Percentiles rank a stretch among this genome's conserved stretches.
These are phyloP conservation scores for Boletus vinaceobasis DNA, from an alignment of 768 basidiomycete genomes.

Conservation along the genomic window DNA sequence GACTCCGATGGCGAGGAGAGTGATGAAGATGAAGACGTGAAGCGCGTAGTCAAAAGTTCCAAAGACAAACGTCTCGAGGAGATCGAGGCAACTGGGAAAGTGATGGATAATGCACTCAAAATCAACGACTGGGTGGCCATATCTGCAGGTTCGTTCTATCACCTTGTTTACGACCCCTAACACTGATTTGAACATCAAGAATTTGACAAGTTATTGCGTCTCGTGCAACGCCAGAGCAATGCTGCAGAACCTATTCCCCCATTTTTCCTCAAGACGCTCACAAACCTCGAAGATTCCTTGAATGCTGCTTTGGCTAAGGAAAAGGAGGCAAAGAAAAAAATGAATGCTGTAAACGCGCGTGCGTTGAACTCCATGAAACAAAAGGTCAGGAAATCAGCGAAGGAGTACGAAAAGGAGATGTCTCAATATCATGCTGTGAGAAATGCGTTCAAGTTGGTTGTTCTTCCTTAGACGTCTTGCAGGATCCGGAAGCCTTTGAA, in stretches of 20 bases:
- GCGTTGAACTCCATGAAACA: slow-evolving; percentile 98
- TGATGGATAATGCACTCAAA: slow-evolving; percentile 91
- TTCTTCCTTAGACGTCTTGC: slow-evolving; percentile 1
- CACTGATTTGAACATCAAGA: slow-evolving; percentile 47
- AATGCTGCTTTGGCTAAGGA: slow-evolving; percentile 75
- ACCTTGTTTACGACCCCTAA: neutral
- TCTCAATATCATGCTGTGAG: slow-evolving; percentile 76
- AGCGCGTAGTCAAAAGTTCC: slow-evolving; percentile 73
- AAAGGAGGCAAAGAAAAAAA: slow-evolving; percentile 91
- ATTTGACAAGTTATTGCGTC: slow-evolving; percentile 91
- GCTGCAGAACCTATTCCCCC: slow-evolving; percentile 83
- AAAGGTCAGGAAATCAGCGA: slow-evolving; percentile 86
- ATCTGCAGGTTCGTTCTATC: slow-evolving; percentile 63
- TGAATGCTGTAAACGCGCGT: slow-evolving; percentile 91
- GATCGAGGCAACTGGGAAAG: slow-evolving; percentile 89
- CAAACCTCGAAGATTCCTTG: slow-evolving; percentile 72
- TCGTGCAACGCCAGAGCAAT: slow-evolving; percentile 86
- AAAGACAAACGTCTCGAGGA: slow-evolving; percentile 90
- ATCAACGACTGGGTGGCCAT: slow-evolving; percentile 97
- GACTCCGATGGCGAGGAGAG: slow-evolving; percentile 51
- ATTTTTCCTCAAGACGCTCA: slow-evolving; percentile 75
- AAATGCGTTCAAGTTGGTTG: neutral
- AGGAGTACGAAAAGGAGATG: slow-evolving; percentile 83
- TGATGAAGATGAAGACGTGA: slow-evolving; percentile 71
- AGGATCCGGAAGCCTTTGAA: slow-evolving; percentile 91